Percentiles rank a stretch among this genome's conserved stretches.
Evolutionary conservation across 352 stramenopile species (phyloP).

Genomic region (Phytophthora pisi): DNA sequence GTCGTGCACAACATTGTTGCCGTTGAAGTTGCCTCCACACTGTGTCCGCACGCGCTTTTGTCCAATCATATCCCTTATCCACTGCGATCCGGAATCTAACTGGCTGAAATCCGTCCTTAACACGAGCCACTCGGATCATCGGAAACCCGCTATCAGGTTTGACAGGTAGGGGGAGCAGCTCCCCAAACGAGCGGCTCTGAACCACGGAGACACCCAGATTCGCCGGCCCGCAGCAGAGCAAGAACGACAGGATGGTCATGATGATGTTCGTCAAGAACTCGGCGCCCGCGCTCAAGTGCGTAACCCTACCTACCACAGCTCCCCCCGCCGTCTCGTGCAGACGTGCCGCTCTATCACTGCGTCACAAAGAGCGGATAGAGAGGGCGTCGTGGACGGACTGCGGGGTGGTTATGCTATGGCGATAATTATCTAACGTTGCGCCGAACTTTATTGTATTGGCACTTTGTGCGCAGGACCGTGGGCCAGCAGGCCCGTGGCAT

Average conservation of each 20-base stretch:
- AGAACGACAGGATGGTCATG: conserved; percentile 45
- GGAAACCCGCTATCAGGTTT: conserved; percentile 1
- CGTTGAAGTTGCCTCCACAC: conserved; percentile 28
- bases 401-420: conserved; percentile 1
- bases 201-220: conserved; percentile 40
- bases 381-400: background rate
- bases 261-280: conserved; percentile 62
- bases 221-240: conserved; percentile 26
- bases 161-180: conserved; percentile 1
- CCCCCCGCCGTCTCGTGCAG: background rate
- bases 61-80: conserved; percentile 5
- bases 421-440: conserved; percentile 11
- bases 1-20: conserved; percentile 5
- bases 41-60: background rate
- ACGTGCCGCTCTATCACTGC: no score
- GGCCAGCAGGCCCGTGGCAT: conserved; percentile 93
- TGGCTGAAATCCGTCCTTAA: conserved; percentile 1
- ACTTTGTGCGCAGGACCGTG: conserved; percentile 44
- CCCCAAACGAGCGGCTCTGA: conserved; percentile 39
- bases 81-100: background rate
- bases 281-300: conserved; percentile 58
- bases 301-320: background rate
- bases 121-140: conserved; percentile 4
- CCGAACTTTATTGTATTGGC: no score
- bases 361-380: no score